Percentiles rank a stretch among this genome's conserved stretches.
Evolutionary conservation across 352 stramenopile species (phyloP).

Genomic region (Peronospora farinosa): DNA sequence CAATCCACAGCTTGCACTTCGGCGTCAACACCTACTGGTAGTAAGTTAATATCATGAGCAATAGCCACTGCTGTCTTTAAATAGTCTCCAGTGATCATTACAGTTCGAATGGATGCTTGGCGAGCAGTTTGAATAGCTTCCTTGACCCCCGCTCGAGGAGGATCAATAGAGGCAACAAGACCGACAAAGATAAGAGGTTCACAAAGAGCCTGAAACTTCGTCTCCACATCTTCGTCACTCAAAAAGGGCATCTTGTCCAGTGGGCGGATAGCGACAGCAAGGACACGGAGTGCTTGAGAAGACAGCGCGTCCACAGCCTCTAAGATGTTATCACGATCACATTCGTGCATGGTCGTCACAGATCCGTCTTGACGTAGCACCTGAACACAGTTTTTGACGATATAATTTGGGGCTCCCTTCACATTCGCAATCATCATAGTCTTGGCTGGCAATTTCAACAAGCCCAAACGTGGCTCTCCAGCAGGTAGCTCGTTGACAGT

Average conservation of each 20-base stretch:
- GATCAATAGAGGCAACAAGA: constrained; percentile 88
- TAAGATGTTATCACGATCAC: constrained; percentile 36
- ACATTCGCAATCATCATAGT: constrained; percentile 49
- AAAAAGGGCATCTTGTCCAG: constrained; percentile 39
- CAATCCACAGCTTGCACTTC: constrained; percentile 62
- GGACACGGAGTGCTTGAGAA: constrained; percentile 70
- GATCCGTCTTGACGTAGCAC: constrained; percentile 41
- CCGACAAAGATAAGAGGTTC: constrained; percentile 88
- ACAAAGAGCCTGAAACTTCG: constrained; percentile 50
- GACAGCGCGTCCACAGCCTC: constrained; percentile 52
- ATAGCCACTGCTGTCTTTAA: constrained; percentile 93
- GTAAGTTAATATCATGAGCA: constrained; percentile 86
- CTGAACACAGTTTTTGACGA: constrained; percentile 51
- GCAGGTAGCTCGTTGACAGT: constrained; percentile 49
- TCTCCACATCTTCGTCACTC: constrained; percentile 46
- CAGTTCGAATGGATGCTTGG: constrained; percentile 50
- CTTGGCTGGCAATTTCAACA: constrained; percentile 34
- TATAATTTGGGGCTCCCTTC: constrained; percentile 66
- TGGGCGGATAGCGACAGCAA: constrained; percentile 85
- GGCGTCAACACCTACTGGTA: constrained; percentile 41
- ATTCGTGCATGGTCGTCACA: constrained; percentile 30
- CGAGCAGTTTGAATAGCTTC: constrained; percentile 51
- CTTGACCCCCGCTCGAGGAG: constrained; percentile 48
- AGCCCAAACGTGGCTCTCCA: constrained; percentile 29
- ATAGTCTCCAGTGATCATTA: constrained; percentile 94